These are phyloP conservation scores for Paecilomyces fulvus DNA, from an alignment of 2,329 filamentous ascomycete genomes.

Conservation along the genomic window DNA sequence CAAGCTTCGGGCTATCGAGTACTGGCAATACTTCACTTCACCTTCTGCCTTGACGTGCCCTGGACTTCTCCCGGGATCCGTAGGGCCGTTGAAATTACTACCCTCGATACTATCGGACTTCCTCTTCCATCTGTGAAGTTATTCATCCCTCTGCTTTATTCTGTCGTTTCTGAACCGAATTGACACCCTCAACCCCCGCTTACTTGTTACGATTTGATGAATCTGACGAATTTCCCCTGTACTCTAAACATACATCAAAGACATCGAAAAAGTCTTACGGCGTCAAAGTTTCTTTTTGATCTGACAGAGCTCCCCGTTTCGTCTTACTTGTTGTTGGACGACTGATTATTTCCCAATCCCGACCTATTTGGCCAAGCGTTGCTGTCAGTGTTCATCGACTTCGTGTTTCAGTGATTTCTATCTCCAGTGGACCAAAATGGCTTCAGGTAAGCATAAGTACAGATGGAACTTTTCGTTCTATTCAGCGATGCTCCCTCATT, in stretches of 20 bases:
- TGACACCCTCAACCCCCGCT: neutral
- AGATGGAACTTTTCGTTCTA: neutral
- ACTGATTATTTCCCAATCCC: neutral
- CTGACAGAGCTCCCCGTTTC: neutral
- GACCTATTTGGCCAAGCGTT: neutral
- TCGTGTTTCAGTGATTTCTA: constrained; percentile 1
- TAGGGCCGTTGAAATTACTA: neutral
- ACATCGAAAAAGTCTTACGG: constrained; percentile 6
- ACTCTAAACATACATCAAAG: constrained; percentile 6
- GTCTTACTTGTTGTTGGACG: neutral
- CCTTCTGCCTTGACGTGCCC: neutral
- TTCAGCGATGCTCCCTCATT: neutral
- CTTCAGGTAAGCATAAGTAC: constrained; percentile 12
- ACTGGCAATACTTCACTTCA: constrained; percentile 1
- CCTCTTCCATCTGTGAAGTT: neutral
- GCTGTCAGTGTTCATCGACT: neutral
- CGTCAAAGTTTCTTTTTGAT: constrained; percentile 1
- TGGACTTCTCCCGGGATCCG: neutral
- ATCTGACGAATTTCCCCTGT: constrained; percentile 31
- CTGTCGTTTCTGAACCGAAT: neutral
- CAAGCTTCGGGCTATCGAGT: constrained; percentile 1
- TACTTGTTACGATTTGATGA: constrained; percentile 32
- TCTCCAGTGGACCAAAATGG: constrained; percentile 9
- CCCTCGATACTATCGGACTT: neutral
- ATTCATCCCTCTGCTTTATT: neutral